phyloP scores from a whole-genome alignment of 2,329 filamentous ascomycete species.

The Trichoderma koningiopsis region DNA sequence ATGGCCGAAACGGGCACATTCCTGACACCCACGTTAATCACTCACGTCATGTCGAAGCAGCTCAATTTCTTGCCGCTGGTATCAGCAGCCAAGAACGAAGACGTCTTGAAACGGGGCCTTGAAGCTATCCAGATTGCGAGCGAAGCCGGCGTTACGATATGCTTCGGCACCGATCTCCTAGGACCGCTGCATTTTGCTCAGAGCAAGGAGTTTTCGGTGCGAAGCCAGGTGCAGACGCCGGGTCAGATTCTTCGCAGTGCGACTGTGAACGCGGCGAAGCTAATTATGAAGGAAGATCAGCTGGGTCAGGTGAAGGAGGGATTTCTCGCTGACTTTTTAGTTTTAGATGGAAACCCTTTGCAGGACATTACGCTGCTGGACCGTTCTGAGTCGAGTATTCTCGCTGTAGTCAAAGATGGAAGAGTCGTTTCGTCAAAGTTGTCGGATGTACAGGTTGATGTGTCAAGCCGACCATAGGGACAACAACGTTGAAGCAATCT shows the following conservation, averaged over 20 bases:
- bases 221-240: conserved; percentile 30
- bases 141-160: conserved; percentile 56
- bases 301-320: conserved; percentile 54
- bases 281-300: conserved; percentile 47
- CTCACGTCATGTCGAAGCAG: conserved; percentile 44
- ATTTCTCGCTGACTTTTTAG: conserved; percentile 51
- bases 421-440: neutral
- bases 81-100: conserved; percentile 50
- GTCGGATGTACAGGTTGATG: neutral
- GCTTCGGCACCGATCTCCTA: conserved; percentile 50
- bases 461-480: neutral
- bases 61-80: conserved; percentile 51
- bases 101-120: conserved; percentile 52
- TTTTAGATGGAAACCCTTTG: conserved; percentile 30
- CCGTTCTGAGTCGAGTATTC: conserved; percentile 47
- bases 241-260: conserved; percentile 34
- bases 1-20: conserved; percentile 53
- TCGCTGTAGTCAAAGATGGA: conserved; percentile 58
- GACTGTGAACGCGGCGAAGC: conserved; percentile 51
- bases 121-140: conserved; percentile 50
- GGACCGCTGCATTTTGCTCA: conserved; percentile 37
- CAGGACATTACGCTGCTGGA: neutral
- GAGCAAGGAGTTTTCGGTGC: conserved; percentile 37
- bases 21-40: conserved; percentile 56
- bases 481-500: neutral